Conservation (phyloP, 106 monocot species). For the Allium cepa region DNA sequence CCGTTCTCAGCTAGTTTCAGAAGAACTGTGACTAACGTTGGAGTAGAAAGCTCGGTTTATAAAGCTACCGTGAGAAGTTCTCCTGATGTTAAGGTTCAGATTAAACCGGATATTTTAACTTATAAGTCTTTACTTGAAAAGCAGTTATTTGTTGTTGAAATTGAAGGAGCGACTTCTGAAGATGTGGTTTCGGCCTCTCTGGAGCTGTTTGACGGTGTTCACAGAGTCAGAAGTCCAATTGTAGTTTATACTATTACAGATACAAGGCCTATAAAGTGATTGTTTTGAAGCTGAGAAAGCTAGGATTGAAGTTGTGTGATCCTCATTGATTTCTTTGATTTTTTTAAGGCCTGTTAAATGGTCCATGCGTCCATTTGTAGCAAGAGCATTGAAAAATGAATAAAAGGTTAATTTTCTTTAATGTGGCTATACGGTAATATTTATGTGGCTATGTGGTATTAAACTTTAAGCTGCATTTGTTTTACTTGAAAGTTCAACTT, state of each 20-base stretch:
- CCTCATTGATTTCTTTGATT: no score
- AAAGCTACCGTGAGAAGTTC: not conserved
- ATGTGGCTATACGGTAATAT: no score
- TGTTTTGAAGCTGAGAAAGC: no score
- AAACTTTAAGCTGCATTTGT: no score
- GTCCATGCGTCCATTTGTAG: no score
- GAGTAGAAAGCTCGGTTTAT: conserved; percentile 9
- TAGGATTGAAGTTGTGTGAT: no score
- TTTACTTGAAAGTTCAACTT: no score
- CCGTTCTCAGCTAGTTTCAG: conserved; percentile 3
- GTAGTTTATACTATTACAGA: conserved; percentile 13
- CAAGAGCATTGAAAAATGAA: no score
- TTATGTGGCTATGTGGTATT: no score
- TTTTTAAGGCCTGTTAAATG: no score
- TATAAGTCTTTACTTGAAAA: conserved; percentile 17
- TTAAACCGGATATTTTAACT: conserved; percentile 8
- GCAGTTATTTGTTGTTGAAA: conserved; percentile 9
- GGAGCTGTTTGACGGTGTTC: conserved; percentile 21
- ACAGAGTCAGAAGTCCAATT: conserved; percentile 31
- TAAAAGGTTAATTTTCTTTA: no score
- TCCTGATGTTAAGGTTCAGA: not conserved
- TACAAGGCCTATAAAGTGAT: not conserved
- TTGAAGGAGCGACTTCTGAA: not conserved
- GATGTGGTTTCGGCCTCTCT: conserved; percentile 14
- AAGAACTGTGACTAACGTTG: conserved; percentile 44